Base-by-base conservation (phyloP, 225 moss, liverwort and hornwort species). In the Bryum argenteum region DNA sequence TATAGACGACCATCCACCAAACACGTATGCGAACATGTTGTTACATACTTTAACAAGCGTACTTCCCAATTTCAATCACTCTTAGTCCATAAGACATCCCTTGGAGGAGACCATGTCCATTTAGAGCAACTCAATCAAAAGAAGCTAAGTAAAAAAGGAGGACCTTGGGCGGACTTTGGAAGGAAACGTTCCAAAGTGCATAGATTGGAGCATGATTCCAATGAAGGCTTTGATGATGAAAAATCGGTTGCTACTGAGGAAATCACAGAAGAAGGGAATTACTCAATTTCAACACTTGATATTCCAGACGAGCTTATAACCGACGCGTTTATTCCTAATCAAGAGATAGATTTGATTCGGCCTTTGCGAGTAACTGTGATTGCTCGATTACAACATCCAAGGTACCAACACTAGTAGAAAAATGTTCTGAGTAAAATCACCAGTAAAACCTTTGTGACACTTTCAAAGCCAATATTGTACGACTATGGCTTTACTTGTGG, bases 11-110 rank as follows among this genome's bases (percentile, higher is more conserved):
- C 95, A 45, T 88, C 89, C 11, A 88, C 87, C 51, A 96, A 91
- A 41, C 95, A 96, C 53, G 0, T 90, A 4, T 96, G 93, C 48
- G 91, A 96, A 73, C 95, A 96, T 63, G 88, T 91, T 8, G 76
- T 96, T 11, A 81, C 89, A 6, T 93, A 85, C 66, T 85, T 87
- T 50, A 89, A 91, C 11, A 75, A 65, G 0, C 61, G 61, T 1
- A 77, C 74, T 45, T 87, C 87, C 0, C 81, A 84, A 53, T 87
- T 87, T 53, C 83, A 84, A 51, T 87, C 84, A 2, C 20, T 87
- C 0, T 20, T 84, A 11, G 73, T 87, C 3, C 79, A 77, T 3
- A 83, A 84, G 28, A 81, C 87, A 18, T 87, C 87, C 3, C 8
- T 83, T 9, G 8, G 16, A 6, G 8, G 16, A 6, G 76, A 69